A percentile compares a stretch with the other conserved stretches of the same genome.
Conservation (phyloP, 768 basidiomycete species). For the Psilocybe subaeruginosa region DNA sequence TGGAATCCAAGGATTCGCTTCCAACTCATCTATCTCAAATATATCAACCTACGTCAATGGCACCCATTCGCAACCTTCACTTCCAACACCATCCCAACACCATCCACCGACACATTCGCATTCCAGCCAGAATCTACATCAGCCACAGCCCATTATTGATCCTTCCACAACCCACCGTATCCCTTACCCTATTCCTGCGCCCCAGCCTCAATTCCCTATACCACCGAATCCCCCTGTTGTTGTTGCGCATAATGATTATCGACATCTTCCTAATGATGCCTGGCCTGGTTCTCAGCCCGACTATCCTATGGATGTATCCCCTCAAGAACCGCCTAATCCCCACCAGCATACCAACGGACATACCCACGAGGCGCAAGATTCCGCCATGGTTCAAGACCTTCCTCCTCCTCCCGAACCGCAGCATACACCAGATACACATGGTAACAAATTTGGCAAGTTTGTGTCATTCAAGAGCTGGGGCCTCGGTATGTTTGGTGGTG, state of each 20-base stretch:
- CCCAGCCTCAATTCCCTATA: constrained; percentile 22
- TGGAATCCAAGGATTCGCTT: constrained; percentile 45
- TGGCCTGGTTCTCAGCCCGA: constrained; percentile 40
- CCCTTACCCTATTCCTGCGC: constrained; percentile 42
- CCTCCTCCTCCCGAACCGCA: constrained; percentile 43
- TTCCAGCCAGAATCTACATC: constrained; percentile 38
- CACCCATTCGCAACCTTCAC: constrained; percentile 34
- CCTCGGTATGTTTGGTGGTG: constrained; percentile 73
- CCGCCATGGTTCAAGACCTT: constrained; percentile 56
- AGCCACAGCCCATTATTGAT: constrained; percentile 45
- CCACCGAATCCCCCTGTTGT: constrained; percentile 20
- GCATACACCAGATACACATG: constrained; percentile 40
- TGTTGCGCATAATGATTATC: constrained; percentile 29
- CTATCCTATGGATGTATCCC: constrained; percentile 64
- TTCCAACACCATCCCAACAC: constrained; percentile 36
- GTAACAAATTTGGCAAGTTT: constrained; percentile 60
- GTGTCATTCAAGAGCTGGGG: constrained; percentile 72
- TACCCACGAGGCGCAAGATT: constrained; percentile 53
- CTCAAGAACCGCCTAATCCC: constrained; percentile 46
- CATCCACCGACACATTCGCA: constrained; percentile 52
- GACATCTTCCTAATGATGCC: constrained; percentile 31
- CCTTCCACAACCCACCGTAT: constrained; percentile 55
- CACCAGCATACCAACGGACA: constrained; percentile 40
- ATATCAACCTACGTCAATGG: constrained; percentile 37
- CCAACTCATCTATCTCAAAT: constrained; percentile 34